Evolutionary conservation across 2,329 filamentous ascomycete genomes (phyloP), one percentile per base, ranked within the genome.

Genomic region (Xylaria sp.): DNA sequence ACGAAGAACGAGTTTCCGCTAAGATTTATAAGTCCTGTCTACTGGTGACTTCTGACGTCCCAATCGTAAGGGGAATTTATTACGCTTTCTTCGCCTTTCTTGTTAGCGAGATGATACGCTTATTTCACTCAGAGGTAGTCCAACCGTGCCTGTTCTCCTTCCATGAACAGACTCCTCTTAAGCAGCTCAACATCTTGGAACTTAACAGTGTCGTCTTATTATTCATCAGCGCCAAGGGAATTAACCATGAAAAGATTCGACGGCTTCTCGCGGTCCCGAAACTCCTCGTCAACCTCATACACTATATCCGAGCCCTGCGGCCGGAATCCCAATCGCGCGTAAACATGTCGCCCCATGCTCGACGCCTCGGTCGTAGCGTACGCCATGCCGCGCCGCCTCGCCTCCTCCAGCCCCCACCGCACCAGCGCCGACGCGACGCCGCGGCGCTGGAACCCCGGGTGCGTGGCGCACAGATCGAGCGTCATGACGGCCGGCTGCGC

Each of bases 381-480:
- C 12, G 84, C 67, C 0, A 80, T 80, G 0, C 82, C 82, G 3
- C 84, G 72, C 32, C 79, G 74, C 68, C 76, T 68, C 4, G 81
- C 83, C 78, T 82, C 83, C 5, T 79, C 81, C 9, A 85, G 76
- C 0, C 85, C 85, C 84, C 83, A 87, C 71, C 80, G 78, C 12
- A 86, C 85, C 63, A 87, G 72, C 60, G 72, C 75, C 28, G 71
- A 76, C 9, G 84, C 85, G 63, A 86, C 80, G 0, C 85, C 84
- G n/a, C 75, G 76, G 12, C 86, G 80, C 74, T 89, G 88, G 65
- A 84, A 87, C 0, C 74, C 78, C 0, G 87, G 87, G 68, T 89
- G 82, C 5, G 89, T 86, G 18, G 79, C 84, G 68, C 86, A 87
- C 1, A 86, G 70, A 63, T 86, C 84, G 64, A 90, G 79, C 0